Conservation (phyloP, 306 rosid species). For the Trifolium fragiferum region DNA sequence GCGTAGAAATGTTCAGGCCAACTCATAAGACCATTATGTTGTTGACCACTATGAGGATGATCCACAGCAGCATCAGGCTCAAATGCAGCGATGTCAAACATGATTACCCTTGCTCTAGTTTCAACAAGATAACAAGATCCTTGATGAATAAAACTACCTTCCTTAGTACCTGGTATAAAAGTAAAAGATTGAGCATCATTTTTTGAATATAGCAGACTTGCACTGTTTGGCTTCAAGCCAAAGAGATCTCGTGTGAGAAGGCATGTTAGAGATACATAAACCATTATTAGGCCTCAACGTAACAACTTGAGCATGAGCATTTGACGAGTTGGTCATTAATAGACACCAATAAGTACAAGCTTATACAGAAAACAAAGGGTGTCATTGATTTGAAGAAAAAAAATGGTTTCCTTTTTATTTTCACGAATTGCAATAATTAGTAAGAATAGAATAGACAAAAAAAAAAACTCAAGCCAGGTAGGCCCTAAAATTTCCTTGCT, state of each 20-base stretch:
- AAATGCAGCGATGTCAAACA: conserved; percentile 70
- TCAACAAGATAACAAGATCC: conserved; percentile 65
- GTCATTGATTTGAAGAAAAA: background rate
- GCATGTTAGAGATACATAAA: too few relatives aligned
- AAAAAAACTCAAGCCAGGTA: too few relatives aligned
- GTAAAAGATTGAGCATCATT: conserved; percentile 21
- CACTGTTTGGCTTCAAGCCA: conserved; percentile 1
- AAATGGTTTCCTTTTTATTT: background rate
- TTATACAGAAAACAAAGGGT: background rate
- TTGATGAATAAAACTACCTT: conserved; percentile 67
- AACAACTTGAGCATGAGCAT: background rate
- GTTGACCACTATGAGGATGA: conserved; percentile 51
- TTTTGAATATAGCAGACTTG: conserved; percentile 25
- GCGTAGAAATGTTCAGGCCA: conserved; percentile 77
- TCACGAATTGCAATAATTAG: background rate
- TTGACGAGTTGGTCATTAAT: conserved; percentile 1
- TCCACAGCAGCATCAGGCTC: conserved; percentile 61
- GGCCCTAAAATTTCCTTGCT: too few relatives aligned
- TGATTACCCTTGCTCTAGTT: conserved; percentile 75
- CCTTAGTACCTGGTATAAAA: conserved; percentile 50
- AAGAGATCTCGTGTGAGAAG: background rate
- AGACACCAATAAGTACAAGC: background rate
- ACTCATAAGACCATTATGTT: conserved; percentile 78
- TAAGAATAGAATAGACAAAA: background rate
- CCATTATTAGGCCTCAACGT: too few relatives aligned